phyloP scores from a whole-genome alignment of 495 filamentous ascomycete species.

The Aspergillus cavernicola region DNA sequence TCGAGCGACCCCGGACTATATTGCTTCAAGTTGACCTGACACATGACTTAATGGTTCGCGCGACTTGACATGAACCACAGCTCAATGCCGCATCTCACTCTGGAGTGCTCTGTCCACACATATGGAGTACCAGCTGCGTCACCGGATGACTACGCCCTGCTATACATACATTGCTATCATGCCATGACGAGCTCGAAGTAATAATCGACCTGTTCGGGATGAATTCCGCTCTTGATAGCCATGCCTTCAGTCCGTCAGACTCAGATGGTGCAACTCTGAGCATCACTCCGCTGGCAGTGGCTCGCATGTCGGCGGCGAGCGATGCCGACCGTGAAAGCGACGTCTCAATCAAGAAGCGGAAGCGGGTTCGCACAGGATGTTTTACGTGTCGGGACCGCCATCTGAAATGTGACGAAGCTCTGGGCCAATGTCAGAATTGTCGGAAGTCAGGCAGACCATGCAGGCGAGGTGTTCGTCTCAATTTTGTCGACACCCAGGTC shows the following conservation, averaged over 20 bases:
- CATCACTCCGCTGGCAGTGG: constrained; percentile 7
- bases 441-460: constrained; percentile 81
- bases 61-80: neutral
- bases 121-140: too few relatives aligned
- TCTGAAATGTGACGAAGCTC: constrained; percentile 78
- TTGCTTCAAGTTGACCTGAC: too few relatives aligned
- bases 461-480: constrained; percentile 81
- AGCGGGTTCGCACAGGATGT: constrained; percentile 71
- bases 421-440: constrained; percentile 82
- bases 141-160: too few relatives aligned
- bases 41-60: too few relatives aligned
- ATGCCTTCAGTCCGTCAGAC: constrained; percentile 4
- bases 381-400: constrained; percentile 75
- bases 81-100: too few relatives aligned
- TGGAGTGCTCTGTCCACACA: too few relatives aligned
- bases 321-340: constrained; percentile 27
- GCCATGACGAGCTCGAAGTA: too few relatives aligned
- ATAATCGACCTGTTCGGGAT: neutral
- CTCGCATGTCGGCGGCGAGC: constrained; percentile 10
- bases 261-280: constrained; percentile 19
- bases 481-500: constrained; percentile 85
- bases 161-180: too few relatives aligned
- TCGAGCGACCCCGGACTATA: too few relatives aligned
- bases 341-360: constrained; percentile 49
- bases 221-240: constrained; percentile 2